Evolutionary conservation across 2,329 filamentous ascomycete species (phyloP).

Genomic region (Nemania sp.): DNA sequence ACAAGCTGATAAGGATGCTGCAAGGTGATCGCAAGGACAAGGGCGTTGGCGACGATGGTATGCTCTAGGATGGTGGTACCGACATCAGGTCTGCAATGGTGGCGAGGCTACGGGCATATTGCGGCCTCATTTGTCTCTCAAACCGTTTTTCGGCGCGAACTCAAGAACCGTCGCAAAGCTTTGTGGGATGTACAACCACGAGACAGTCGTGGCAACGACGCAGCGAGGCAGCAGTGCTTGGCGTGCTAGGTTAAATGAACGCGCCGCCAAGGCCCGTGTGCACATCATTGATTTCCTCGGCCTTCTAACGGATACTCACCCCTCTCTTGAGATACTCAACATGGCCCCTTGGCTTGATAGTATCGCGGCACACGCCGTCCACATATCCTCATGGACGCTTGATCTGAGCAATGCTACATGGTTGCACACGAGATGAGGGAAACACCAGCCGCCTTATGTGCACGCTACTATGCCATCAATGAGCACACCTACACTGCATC

Average conservation of each 20-base stretch:
- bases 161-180: no score
- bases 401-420: background rate
- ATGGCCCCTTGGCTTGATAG: no score
- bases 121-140: no score
- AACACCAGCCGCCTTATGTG: background rate
- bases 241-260: no score
- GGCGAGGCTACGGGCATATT: no score
- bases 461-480: background rate
- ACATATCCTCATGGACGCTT: background rate
- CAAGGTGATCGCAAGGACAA: constrained; percentile 44
- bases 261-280: background rate
- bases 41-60: constrained; percentile 36
- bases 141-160: no score
- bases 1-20: constrained; percentile 43
- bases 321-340: background rate
- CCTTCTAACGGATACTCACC: background rate
- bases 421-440: background rate
- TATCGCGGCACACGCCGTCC: background rate
- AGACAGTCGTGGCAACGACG: no score
- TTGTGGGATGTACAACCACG: no score
- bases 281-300: background rate
- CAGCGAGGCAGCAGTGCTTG: no score
- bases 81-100: constrained; percentile 12
- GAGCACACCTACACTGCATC: background rate
- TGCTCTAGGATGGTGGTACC: constrained; percentile 23